These are phyloP conservation scores for Lactarius hatsudake DNA, from an alignment of 768 basidiomycete genomes.

Conservation along the genomic window DNA sequence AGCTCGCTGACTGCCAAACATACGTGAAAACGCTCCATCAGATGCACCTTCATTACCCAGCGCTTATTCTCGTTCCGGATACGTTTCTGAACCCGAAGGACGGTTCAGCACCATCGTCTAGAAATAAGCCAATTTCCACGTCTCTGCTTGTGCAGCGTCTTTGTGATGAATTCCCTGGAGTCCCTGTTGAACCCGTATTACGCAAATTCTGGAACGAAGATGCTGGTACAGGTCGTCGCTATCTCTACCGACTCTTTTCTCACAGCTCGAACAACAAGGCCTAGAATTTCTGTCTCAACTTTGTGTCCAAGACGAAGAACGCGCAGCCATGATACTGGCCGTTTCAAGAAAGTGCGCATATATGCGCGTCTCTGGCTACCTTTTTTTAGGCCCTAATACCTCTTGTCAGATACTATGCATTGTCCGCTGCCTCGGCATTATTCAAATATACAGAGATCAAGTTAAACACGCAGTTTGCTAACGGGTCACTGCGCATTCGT, in stretches of 20 bases:
- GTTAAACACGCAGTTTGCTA: constrained; percentile 67
- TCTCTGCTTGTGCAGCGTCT: constrained; percentile 73
- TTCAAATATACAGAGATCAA: constrained; percentile 80
- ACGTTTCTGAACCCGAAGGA: constrained; percentile 68
- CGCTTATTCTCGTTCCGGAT: constrained; percentile 75
- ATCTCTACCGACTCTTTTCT: constrained; percentile 3
- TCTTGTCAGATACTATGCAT: constrained; percentile 72
- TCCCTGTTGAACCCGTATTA: constrained; percentile 65
- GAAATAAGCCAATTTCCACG: constrained; percentile 45
- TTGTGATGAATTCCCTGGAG: constrained; percentile 67
- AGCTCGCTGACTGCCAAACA: constrained; percentile 85
- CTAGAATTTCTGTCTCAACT: constrained; percentile 77
- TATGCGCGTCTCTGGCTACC: constrained; percentile 24
- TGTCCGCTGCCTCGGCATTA: constrained; percentile 81
- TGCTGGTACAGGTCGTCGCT: constrained; percentile 47
- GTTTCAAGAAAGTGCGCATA: constrained; percentile 73
- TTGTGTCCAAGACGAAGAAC: constrained; percentile 76
- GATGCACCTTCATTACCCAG: constrained; percentile 73
- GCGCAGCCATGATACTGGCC: constrained; percentile 75
- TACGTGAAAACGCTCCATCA: constrained; percentile 88
- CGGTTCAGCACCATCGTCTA: constrained; percentile 42
- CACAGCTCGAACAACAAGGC: constrained; percentile 42
- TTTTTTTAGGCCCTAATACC: constrained; percentile 14
- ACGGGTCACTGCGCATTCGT: constrained; percentile 66
- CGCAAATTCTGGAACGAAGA: constrained; percentile 86